A percentile compares a stretch with the other conserved stretches of the same genome.
These are phyloP conservation scores for Glycine soja DNA, from an alignment of 306 rosid genomes.

Conservation along the genomic window DNA sequence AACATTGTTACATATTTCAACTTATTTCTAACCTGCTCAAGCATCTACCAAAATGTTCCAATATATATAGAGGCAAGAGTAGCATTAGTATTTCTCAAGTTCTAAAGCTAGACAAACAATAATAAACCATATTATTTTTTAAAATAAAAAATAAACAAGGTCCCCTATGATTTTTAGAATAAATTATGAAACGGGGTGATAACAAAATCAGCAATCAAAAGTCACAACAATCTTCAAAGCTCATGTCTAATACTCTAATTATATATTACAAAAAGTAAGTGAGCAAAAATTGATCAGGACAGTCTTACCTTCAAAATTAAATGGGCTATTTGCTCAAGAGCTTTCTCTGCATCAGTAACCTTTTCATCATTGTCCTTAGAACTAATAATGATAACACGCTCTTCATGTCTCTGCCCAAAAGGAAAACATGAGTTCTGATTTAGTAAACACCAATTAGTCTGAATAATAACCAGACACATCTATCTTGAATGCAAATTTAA, in stretches of 20 bases:
- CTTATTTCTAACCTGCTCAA: no score
- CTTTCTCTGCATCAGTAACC: slow-evolving; percentile 86
- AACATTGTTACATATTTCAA: no score
- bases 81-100: no score
- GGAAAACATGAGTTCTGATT: slow-evolving; percentile 42
- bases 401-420: slow-evolving; percentile 82
- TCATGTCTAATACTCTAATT: background rate
- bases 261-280: slow-evolving; percentile 11
- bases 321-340: slow-evolving; percentile 76
- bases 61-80: no score
- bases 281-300: slow-evolving; percentile 21
- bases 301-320: slow-evolving; percentile 77
- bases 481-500: slow-evolving; percentile 15
- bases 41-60: no score
- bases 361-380: slow-evolving; percentile 73
- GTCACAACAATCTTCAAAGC: slow-evolving; percentile 30
- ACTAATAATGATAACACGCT: slow-evolving; percentile 91
- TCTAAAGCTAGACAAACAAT: no score
- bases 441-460: slow-evolving; percentile 12
- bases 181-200: slow-evolving; percentile 19
- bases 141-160: no score
- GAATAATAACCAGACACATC: slow-evolving; percentile 20
- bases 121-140: no score
- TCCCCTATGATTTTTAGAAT: background rate
- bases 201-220: slow-evolving; percentile 6